phyloP scores from a whole-genome alignment of 1,284 basidiomycete species.

The Irpex rosettiformis region DNA sequence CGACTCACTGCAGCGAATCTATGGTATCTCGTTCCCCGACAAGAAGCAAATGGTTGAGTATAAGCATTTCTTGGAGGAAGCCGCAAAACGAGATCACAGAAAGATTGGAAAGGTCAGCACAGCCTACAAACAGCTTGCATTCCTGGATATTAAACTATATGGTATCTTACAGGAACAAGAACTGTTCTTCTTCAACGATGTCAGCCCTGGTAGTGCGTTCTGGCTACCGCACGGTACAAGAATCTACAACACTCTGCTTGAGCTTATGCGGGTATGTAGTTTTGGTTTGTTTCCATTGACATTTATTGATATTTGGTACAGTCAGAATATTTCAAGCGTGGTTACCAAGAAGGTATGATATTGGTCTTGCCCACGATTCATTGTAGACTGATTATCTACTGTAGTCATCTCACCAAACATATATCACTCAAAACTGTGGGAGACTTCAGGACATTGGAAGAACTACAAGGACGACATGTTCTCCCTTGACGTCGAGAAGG shows the following conservation, averaged over 20 bases:
- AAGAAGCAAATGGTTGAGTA: slow-evolving; percentile 95
- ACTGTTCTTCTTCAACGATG: slow-evolving; percentile 97
- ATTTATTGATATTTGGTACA: slow-evolving; percentile 24
- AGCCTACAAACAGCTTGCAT: slow-evolving; percentile 1
- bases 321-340: slow-evolving; percentile 83
- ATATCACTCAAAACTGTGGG: slow-evolving; percentile 96
- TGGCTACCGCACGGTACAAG: slow-evolving; percentile 96
- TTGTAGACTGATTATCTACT: background rate
- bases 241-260: slow-evolving; percentile 94
- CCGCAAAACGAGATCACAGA: slow-evolving; percentile 95
- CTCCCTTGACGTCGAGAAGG: slow-evolving; percentile 90
- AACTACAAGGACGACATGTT: slow-evolving; percentile 99
- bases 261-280: slow-evolving; percentile 81
- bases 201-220: slow-evolving; percentile 94
- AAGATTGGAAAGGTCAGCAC: slow-evolving; percentile 80
- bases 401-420: slow-evolving; percentile 97
- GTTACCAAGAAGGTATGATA: slow-evolving; percentile 75
- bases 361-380: background rate
- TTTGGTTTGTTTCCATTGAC: slow-evolving; percentile 1
- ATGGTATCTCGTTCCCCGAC: slow-evolving; percentile 99
- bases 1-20: slow-evolving; percentile 95
- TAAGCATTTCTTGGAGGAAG: slow-evolving; percentile 95
- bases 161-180: slow-evolving; percentile 76
- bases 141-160: background rate
- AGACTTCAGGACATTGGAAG: slow-evolving; percentile 98